Percentiles rank a stretch among this genome's conserved stretches.
Evolutionary conservation across 495 filamentous ascomycete genomes (phyloP).

Genomic region (Trichoderma gamsii): DNA sequence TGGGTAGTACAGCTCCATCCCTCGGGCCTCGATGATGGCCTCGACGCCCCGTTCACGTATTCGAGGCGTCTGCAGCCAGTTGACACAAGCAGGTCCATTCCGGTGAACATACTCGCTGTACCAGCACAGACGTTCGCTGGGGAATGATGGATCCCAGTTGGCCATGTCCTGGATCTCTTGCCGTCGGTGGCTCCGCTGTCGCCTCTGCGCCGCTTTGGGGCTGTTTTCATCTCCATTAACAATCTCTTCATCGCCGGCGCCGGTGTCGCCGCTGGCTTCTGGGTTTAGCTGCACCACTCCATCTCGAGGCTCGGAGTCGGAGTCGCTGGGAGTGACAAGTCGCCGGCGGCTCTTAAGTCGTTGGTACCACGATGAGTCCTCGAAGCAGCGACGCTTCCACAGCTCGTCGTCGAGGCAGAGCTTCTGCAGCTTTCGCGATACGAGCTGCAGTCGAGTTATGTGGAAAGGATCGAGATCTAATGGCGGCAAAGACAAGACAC

Average conservation of each 20-base stretch:
- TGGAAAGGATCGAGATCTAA: slow-evolving; percentile 63
- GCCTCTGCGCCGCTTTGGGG: slow-evolving; percentile 32
- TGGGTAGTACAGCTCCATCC: slow-evolving; percentile 59
- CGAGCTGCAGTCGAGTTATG: slow-evolving; percentile 63
- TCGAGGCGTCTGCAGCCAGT: slow-evolving; percentile 64
- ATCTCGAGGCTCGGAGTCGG: slow-evolving; percentile 17
- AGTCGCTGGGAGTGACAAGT: slow-evolving; percentile 13
- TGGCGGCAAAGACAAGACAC: neutral
- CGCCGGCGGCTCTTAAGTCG: slow-evolving; percentile 32
- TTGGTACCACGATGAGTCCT: slow-evolving; percentile 54
- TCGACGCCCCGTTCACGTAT: slow-evolving; percentile 26
- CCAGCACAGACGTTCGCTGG: slow-evolving; percentile 64
- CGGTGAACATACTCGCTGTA: slow-evolving; percentile 85
- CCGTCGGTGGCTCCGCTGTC: slow-evolving; percentile 44
- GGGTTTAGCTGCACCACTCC: slow-evolving; percentile 15
- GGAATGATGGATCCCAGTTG: slow-evolving; percentile 77
- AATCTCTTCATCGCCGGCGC: slow-evolving; percentile 20
- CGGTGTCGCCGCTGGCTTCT: slow-evolving; percentile 23
- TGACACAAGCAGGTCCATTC: slow-evolving; percentile 64
- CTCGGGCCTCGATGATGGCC: slow-evolving; percentile 49
- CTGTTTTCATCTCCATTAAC: slow-evolving; percentile 22
- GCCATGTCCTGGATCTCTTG: slow-evolving; percentile 36
- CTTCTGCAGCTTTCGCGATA: slow-evolving; percentile 59
- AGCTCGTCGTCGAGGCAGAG: slow-evolving; percentile 67
- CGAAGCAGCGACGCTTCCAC: slow-evolving; percentile 72